phyloP scores from a whole-genome alignment of 345 rosid species.

The Eucalyptus guilfoylei region DNA sequence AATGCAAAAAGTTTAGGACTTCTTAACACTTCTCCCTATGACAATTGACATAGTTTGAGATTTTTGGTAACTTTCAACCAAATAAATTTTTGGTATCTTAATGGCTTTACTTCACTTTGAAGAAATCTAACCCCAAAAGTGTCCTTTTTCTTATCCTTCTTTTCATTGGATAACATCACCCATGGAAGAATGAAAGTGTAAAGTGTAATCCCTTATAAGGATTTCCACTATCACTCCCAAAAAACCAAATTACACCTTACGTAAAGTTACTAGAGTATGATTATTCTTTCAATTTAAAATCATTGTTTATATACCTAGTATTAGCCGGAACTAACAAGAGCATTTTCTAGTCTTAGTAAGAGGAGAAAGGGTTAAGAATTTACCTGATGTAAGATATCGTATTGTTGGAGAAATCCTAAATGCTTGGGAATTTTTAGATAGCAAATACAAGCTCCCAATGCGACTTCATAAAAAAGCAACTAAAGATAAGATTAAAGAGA shows the following conservation, averaged over 20 bases:
- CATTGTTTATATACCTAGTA: background rate
- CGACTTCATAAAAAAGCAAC: background rate
- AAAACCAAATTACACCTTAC: background rate
- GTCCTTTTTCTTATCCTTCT: background rate
- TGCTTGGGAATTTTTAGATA: background rate
- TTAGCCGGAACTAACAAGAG: background rate
- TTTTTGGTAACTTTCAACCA: background rate
- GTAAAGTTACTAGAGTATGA: background rate
- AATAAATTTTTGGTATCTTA: background rate
- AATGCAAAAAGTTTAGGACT: too few relatives aligned
- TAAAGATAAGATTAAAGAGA: background rate
- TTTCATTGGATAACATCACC: background rate
- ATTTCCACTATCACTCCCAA: background rate
- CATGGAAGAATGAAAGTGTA: background rate
- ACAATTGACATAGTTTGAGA: background rate
- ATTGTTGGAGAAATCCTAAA: background rate
- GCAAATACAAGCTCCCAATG: background rate
- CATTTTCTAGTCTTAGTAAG: background rate
- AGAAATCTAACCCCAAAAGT: background rate
- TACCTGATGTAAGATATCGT: background rate
- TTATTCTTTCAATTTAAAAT: background rate
- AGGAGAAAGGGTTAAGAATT: background rate
- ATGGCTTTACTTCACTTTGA: background rate
- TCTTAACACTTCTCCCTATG: too few relatives aligned
- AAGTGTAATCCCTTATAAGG: background rate